Evolutionary conservation across 2,329 filamentous ascomycete species (phyloP), one percentile per base, ranked within the genome.

Genomic region (Rhexocercosporidium sp.): DNA sequence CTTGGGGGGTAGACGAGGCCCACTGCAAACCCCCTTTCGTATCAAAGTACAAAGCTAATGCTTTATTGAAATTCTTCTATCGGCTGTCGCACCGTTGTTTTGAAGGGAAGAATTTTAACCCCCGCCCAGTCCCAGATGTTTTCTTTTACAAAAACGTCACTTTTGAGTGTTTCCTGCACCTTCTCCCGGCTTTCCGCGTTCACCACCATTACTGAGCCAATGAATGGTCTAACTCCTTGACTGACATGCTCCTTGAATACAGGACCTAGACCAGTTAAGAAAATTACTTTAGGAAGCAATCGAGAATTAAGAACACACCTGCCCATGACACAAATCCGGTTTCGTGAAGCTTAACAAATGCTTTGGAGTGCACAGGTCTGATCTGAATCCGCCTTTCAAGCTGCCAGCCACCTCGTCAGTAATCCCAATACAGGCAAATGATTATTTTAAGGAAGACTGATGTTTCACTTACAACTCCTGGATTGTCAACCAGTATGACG

Each of bases 381-480:
- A 62, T 62, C 20, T 62, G 46, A 12, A 62, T 49, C 12, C 59
- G 46, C 20, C 59, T 46, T 53, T 62, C 59, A 37, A 62, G 59
- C 59, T 62, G 46, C 12, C 18, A 46, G 3, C 9, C 27, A 59
- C 2, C 6, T 29, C 20, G 22, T 44, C 27, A 46, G 22, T n/a
- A 44, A 8, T 18, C 11, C 12, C 20, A 39, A 44, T 44, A 18
- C 12, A 18, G 9, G 5, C 5, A 7, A 44, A 16, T 8, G 3
- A 8, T 18, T 27, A 2, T 14, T 16, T n/a, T 16, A 8, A n/a
- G 6, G 12, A 18, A 18, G 3, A 8, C 25, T 25, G 14, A 27
- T n/a, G 18, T 27, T 16, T 25, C 20, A 59, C 56, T 59, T 31
- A 59, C 56, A 14, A 59, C 56, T n/a, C 56, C 56, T 8, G 56